Evolutionary conservation across 2,329 filamentous ascomycete species (phyloP).

Genomic region (Stachybotrys chartarum): DNA sequence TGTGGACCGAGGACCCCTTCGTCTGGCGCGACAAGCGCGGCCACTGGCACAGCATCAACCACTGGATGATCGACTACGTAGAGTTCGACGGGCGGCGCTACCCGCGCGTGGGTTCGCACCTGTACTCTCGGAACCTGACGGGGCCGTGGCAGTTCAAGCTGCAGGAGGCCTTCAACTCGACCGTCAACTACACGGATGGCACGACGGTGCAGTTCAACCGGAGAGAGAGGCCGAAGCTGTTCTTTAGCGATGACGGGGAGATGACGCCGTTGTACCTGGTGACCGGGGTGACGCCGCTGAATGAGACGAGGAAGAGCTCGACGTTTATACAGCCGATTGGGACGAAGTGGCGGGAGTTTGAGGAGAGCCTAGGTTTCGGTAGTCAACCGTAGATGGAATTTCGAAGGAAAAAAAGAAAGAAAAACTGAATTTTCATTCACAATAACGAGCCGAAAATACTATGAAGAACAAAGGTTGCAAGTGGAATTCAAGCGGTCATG

Average conservation of each 20-base stretch:
- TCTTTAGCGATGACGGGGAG: slow-evolving; percentile 37
- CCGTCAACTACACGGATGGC: slow-evolving; percentile 29
- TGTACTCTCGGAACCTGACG: slow-evolving; percentile 15
- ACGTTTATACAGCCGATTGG: slow-evolving; percentile 10
- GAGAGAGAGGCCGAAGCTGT: slow-evolving; percentile 39
- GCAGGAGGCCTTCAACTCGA: slow-evolving; percentile 18
- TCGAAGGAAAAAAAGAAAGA: neutral
- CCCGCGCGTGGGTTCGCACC: slow-evolving; percentile 20
- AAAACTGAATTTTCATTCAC: neutral
- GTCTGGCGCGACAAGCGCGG: slow-evolving; percentile 25
- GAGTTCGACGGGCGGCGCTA: slow-evolving; percentile 17
- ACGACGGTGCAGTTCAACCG: slow-evolving; percentile 29
- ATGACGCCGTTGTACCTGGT: slow-evolving; percentile 38
- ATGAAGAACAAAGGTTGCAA: neutral
- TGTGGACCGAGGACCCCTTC: slow-evolving; percentile 22
- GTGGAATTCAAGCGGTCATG: too few relatives aligned
- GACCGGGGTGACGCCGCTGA: slow-evolving; percentile 36
- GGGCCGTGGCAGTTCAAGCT: slow-evolving; percentile 22
- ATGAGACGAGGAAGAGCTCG: slow-evolving; percentile 6
- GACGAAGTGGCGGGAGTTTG: slow-evolving; percentile 7
- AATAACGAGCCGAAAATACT: neutral
- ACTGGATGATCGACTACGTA: slow-evolving; percentile 19
- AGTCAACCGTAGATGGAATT: neutral
- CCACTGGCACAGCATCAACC: slow-evolving; percentile 22
- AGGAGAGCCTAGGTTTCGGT: neutral